Evolutionary conservation across 2,329 filamentous ascomycete species (phyloP), one percentile per base, ranked within the genome.

Genomic region (Fusarium sp.): DNA sequence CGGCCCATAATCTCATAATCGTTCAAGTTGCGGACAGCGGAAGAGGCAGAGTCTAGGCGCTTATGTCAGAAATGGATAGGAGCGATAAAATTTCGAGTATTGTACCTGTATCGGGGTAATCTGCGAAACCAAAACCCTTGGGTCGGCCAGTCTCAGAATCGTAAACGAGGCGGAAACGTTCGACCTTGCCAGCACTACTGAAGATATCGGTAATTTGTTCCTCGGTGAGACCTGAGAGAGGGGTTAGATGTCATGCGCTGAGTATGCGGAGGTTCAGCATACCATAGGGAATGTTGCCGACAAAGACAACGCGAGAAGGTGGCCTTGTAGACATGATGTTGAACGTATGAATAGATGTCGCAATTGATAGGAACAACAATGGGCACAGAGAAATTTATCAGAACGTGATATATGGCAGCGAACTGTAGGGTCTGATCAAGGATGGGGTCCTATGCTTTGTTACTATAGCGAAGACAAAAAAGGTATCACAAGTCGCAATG

Each of bases 131-230:
- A 79, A 97, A 99, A 20, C 96, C 96, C 80, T 98, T 98, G 1
- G 96, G 94, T 59, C 93, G 90, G 43, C 95, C 94, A 4, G 94
- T 98, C 77, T 98, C 95, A 55, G 94, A 92, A 82, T 98, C 97
- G 81, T 97, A 97, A 70, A 98, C 95, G 50, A 98, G 87, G 55
- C 95, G 90, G 79, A 98, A 98, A 78, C 92, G 95, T 63, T 97
- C 86, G 2, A 98, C 95, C 71, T 94, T 93, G 62, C 96, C 96
- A 55, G 93, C 94, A 70, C 92, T 92, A 78, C 90, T 93, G 80
- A 98, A 97, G 66, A 97, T 97, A 74, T 98, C 93, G 78, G 91
- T 92, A 75, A 99, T 97, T 79, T 97, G 93, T 79, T 98, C 94
- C 82, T 99, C 96, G 30, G 94, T 97, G 71, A 98, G 90, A 69